Evolutionary conservation across 768 basidiomycete genomes (phyloP).

Genomic region (Cystofilobasidium macerans): DNA sequence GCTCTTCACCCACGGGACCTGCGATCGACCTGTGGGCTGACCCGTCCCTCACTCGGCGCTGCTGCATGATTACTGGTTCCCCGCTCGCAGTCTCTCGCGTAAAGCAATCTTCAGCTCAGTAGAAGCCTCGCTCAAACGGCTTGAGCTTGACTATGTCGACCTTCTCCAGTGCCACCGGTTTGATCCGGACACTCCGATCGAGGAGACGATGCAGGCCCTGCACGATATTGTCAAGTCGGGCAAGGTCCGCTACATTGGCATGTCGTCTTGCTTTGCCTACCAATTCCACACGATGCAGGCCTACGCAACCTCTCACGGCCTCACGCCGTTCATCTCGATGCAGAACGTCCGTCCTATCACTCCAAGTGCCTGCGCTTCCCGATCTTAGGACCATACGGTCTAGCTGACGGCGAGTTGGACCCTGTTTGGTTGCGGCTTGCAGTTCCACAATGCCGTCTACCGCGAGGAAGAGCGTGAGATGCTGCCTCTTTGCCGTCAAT

Average conservation of each 20-base stretch:
- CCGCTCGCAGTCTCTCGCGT: neutral
- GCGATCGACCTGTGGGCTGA: too few species aligned
- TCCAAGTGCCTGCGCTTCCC: too few species aligned
- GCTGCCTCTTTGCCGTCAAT: constrained; percentile 36
- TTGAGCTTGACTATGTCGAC: constrained; percentile 15
- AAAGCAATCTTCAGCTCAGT: constrained; percentile 20
- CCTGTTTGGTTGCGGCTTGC: neutral
- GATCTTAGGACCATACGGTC: too few species aligned
- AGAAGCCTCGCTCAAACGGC: constrained; percentile 11
- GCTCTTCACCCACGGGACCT: too few species aligned
- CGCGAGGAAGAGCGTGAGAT: constrained; percentile 48
- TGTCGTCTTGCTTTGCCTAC: constrained; percentile 4
- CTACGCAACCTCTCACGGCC: constrained; percentile 51
- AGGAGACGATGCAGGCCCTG: constrained; percentile 25
- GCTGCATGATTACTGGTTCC: neutral
- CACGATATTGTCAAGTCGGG: constrained; percentile 23
- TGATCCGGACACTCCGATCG: constrained; percentile 20
- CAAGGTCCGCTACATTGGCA: constrained; percentile 24
- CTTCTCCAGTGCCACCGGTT: constrained; percentile 23
- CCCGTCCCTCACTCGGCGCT: too few species aligned
- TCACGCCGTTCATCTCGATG: constrained; percentile 57
- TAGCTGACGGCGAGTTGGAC: too few species aligned
- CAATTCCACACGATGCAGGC: constrained; percentile 30
- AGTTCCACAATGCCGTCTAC: constrained; percentile 48
- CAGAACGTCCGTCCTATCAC: constrained; percentile 46